phyloP scores from a whole-genome alignment of 192 early-diverging fungal species.

The Backusella westeae region DNA sequence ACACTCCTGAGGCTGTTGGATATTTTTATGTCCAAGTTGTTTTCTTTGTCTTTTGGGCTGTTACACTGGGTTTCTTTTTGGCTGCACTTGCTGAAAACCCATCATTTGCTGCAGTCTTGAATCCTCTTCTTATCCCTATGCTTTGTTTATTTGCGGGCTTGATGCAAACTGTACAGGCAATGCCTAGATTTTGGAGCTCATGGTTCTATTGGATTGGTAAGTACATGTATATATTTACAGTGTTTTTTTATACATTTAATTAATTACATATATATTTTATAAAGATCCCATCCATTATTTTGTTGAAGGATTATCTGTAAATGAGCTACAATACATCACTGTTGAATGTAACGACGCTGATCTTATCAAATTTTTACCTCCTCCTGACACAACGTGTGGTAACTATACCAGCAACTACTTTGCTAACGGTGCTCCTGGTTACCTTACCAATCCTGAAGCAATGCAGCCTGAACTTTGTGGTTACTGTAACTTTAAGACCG shows the following conservation, averaged over 20 bases:
- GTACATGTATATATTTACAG: not conserved
- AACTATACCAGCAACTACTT: constrained; percentile 39
- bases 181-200: constrained; percentile 66
- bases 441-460: constrained; percentile 4
- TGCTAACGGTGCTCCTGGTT: not conserved
- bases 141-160: constrained; percentile 71
- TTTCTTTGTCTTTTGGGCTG: constrained; percentile 61
- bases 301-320: constrained; percentile 61
- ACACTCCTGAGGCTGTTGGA: constrained; percentile 45
- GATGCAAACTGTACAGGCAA: constrained; percentile 54
- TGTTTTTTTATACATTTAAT: not conserved
- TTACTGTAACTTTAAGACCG: constrained; percentile 60
- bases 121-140: constrained; percentile 65
- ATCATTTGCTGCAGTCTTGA: constrained; percentile 55
- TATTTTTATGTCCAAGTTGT: constrained; percentile 66
- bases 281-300: constrained; percentile 61
- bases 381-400: constrained; percentile 58
- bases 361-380: constrained; percentile 52
- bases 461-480: constrained; percentile 45
- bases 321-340: constrained; percentile 50
- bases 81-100: constrained; percentile 59
- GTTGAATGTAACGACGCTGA: constrained; percentile 52
- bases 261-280: not conserved
- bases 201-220: constrained; percentile 67
- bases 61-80: constrained; percentile 68